Conservation (phyloP, 768 basidiomycete species). For the Psilocybe tampanensis region DNA sequence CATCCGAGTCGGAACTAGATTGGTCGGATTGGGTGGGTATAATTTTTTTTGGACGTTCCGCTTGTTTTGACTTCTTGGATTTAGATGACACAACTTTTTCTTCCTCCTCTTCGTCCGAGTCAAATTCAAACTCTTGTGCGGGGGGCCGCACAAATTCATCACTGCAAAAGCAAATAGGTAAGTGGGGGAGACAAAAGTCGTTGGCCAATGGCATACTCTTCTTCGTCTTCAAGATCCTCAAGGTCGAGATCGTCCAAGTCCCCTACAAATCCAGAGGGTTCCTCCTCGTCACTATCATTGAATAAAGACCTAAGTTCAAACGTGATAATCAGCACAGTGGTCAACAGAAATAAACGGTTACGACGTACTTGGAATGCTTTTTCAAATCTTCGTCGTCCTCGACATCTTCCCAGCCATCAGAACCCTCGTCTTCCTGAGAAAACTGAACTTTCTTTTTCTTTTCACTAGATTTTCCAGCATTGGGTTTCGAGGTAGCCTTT, state of each 20-base stretch:
- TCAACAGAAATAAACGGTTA: background rate
- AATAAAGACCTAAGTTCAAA: conserved; percentile 41
- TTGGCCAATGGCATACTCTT: conserved; percentile 16
- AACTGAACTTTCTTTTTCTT: conserved; percentile 18
- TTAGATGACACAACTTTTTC: conserved; percentile 37
- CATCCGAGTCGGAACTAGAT: conserved; percentile 39
- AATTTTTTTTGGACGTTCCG: conserved; percentile 47
- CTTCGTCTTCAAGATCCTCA: conserved; percentile 50
- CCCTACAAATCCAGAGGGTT: conserved; percentile 37
- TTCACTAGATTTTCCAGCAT: conserved; percentile 13
- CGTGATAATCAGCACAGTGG: conserved; percentile 8
- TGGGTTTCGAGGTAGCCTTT: conserved; percentile 22
- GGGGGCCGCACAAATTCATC: conserved; percentile 53
- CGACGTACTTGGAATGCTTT: conserved; percentile 41
- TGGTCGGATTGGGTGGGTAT: conserved; percentile 51
- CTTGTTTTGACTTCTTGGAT: conserved; percentile 56
- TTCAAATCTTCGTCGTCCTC: conserved; percentile 50
- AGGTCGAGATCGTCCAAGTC: conserved; percentile 54
- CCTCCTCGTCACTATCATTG: conserved; percentile 46
- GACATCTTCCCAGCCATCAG: conserved; percentile 67
- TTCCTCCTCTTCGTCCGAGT: conserved; percentile 60
- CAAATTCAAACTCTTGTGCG: conserved; percentile 64
- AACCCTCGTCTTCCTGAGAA: conserved; percentile 31
- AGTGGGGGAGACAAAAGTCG: background rate
- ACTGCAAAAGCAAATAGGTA: conserved; percentile 29